Conservation (phyloP, 2,329 filamentous ascomycete species). For the Talaromyces sp. region DNA sequence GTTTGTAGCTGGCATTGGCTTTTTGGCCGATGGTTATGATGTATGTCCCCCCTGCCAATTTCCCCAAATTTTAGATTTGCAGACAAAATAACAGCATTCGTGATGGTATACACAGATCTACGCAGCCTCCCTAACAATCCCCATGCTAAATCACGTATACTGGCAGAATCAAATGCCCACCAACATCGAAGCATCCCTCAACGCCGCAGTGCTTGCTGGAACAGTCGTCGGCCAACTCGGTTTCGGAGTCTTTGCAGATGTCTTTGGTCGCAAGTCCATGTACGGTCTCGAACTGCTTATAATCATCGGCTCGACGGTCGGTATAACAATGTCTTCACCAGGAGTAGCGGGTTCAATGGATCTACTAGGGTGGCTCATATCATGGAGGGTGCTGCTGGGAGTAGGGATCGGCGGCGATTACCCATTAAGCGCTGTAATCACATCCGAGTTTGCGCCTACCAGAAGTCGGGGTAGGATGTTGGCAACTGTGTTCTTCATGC, state of each 20-base stretch:
- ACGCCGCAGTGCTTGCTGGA: slow-evolving; percentile 22
- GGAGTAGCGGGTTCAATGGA: slow-evolving; percentile 35
- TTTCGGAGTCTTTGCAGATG: slow-evolving; percentile 34
- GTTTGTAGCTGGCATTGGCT: slow-evolving; percentile 14
- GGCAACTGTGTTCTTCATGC: slow-evolving; percentile 78
- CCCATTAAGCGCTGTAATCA: slow-evolving; percentile 60
- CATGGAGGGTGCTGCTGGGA: slow-evolving; percentile 41
- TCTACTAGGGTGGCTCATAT: slow-evolving; percentile 35
- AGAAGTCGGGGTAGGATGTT: slow-evolving; percentile 67
- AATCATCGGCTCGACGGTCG: slow-evolving; percentile 39
- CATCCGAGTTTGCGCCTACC: slow-evolving; percentile 51
- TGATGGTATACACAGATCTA: slow-evolving; percentile 3
- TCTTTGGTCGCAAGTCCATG: slow-evolving; percentile 40
- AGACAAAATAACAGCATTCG: neutral
- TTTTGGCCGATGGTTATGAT: slow-evolving; percentile 17
- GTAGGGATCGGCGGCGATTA: slow-evolving; percentile 60
- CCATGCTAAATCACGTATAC: slow-evolving; percentile 11
- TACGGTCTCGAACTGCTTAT: slow-evolving; percentile 44
- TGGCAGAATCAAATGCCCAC: slow-evolving; percentile 5
- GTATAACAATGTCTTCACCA: slow-evolving; percentile 36
- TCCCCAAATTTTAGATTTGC: neutral
- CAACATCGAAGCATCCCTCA: slow-evolving; percentile 11
- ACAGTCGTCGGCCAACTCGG: slow-evolving; percentile 27
- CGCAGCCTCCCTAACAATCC: slow-evolving; percentile 5
- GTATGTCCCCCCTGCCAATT: neutral